Evolutionary conservation across 2,329 filamentous ascomycete species (phyloP), one percentile per base, ranked within the genome.

Genomic region (Colletotrichum cuscutae): DNA sequence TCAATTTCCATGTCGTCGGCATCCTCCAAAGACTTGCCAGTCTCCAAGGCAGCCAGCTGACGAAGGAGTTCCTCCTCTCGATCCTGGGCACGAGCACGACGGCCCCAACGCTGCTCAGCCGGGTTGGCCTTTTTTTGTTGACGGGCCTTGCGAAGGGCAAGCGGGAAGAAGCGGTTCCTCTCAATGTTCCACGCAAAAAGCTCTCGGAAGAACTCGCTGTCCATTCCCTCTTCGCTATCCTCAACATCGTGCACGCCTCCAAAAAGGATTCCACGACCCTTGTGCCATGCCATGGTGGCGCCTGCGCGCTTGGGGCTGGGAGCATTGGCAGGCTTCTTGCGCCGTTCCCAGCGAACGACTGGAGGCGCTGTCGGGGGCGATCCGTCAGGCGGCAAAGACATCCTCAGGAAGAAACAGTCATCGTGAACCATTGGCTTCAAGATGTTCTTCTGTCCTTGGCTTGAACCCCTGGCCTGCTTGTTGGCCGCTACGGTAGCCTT

Each of bases 161-260:
- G 86, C 2, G 93, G 94, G 86, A 98, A 98, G 85, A 98, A 98
- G 9, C 97, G 89, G 80, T 99, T 99, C 72, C 96, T 90, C 78
- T 98, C 97, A 75, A 98, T 91, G 79, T 97, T 98, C 94, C 95
- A 98, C 5, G 95, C 94, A 78, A 94, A 97, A 28, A 98, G 84
- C 68, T 92, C 90, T 78, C 98, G 96, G 85, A 98, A 99, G 83
- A 99, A 99, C 81, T 98, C 95, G 79, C 94, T 97, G 67, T 99
- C 96, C 76, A 99, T 97, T 4, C 94, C 95, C 81, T 99, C 97
- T 80, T 98, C 95, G 75, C 90, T 96, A 80, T 95, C 90, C 81
- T 97, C 95, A 0, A 97, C 93, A 77, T 98, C 95, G 78, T 98
- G 95, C 4, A 99, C 97, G 65, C 97, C 97, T 57, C 97, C 97